Base-by-base conservation (phyloP, 208 protist species). In the Crithidia expoeki region DNA sequence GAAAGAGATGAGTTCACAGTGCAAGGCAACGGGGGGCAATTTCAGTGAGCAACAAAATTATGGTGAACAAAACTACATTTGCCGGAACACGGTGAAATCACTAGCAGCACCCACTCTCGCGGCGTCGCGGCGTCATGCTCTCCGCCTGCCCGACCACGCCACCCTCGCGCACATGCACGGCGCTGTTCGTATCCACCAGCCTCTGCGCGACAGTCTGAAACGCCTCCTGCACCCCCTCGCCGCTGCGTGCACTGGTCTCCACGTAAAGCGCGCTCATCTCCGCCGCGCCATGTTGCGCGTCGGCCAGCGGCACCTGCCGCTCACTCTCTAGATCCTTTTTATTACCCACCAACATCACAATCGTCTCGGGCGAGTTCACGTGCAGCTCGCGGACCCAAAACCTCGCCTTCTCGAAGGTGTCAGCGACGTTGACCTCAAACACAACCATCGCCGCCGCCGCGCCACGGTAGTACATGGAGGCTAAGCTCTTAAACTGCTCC, bases 361-460 rank as follows among this genome's bases (percentile, higher is more conserved):
- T 65, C 21, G 98, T 98, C 64, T 98, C 94, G 27, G 89, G 89
- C 6, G 84, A 89, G 64, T 94, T 90, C 10, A 87, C 82, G 5
- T 92, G 73, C 53, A 99, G 86, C 84, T 99, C 97, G 23, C 93
- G 96, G 32, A 98, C 94, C 98, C 98, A 99, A 67, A 95, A 92
- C 72, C 98, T 94, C 34, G 97, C 98, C 52, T 92, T 97, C 52
- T 93, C 86, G 79, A 96, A 99, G 36, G 91, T 96, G 46, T 98
- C 93, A 58, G 85, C 69, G 59, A 97, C 92, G 28, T 96, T 98
- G 51, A 99, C 94, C 60, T 99, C 98, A 78, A 99, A 99, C 21
- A 98, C 97, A 0, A 99, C 85, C 7, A 99, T 70, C 28, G 93
- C 93, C 19, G 93, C 94, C 11, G 88, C 90, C 1, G 94, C 91